Evolutionary conservation across 2,329 filamentous ascomycete genomes (phyloP), one percentile per base, ranked within the genome.

Genomic region (Aspergillus melleus): DNA sequence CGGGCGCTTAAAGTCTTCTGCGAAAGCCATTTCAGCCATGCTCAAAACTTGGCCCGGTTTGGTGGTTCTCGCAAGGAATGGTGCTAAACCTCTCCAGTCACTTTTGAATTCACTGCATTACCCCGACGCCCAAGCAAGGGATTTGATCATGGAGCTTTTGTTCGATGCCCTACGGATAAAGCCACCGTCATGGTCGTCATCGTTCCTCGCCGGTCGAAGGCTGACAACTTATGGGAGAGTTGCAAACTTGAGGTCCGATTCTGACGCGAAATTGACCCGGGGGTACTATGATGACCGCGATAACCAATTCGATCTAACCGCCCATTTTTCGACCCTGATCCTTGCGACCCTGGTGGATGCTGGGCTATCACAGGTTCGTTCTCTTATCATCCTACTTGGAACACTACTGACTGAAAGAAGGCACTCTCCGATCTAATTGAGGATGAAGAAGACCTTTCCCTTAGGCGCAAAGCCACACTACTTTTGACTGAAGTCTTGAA

Each of bases 201-300:
- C 94, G 0, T 99, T 96, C 73, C 84, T 99, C 51, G 95, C 96
- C 39, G 96, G 95, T 8, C 86, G 95, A 65, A 85, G 96, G 61
- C 81, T 99, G 51, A 99, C 96, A 0, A 99, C 95, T 0, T 99
- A 99, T 74, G 94, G 93, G n/a, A 86, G 96, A 68, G 93, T 98
- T 42, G 88, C 92, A 8, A 95, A 92, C 61, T 79, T 98, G 54
- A 92, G 91, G 66, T 83, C 88, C 1, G 82, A 87, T 29, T 76
- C 81, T 49, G 80, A 84, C 22, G 72, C 80, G 8, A 81, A 81
- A 59, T 76, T 83, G 42, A 83, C 85, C 39, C 72, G 76, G 19
- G 71, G 71, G 36, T 80, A 83, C 20, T 86, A 90, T 47, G 90
- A 91, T 57, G 86, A 87, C 36, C 88, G 91, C 65, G 88, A 93